Conservation (phyloP, 2,329 filamentous ascomycete genomes). For the Chaetomiaceae sp. region DNA sequence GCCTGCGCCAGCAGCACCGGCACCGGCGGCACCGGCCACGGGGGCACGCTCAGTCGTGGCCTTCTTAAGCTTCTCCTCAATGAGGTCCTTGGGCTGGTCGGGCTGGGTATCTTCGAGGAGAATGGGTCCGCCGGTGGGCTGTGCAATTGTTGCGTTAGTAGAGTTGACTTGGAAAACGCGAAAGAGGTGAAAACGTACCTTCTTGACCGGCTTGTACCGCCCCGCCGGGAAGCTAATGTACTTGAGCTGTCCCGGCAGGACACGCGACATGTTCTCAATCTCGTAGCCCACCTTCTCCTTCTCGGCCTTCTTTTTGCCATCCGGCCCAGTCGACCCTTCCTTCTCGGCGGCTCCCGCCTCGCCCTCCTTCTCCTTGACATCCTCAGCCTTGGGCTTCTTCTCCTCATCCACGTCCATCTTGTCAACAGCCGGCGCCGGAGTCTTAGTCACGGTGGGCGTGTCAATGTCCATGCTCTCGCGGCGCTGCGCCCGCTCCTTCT, state of each 20-base stretch:
- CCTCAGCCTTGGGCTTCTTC: slow-evolving; percentile 46
- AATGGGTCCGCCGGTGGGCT: slow-evolving; percentile 91
- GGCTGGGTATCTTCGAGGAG: slow-evolving; percentile 83
- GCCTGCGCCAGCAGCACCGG: too few species aligned
- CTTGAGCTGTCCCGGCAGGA: slow-evolving; percentile 88
- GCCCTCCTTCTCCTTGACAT: slow-evolving; percentile 56
- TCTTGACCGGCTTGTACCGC: slow-evolving; percentile 84
- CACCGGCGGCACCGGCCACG: slow-evolving; percentile 38
- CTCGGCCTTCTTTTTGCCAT: slow-evolving; percentile 82
- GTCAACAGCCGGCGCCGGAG: slow-evolving; percentile 48
- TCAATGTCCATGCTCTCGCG: slow-evolving; percentile 96
- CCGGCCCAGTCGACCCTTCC: slow-evolving; percentile 48
- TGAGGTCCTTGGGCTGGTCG: slow-evolving; percentile 69
- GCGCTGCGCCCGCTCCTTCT: slow-evolving; percentile 85
- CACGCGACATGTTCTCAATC: slow-evolving; percentile 93
- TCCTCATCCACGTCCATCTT: slow-evolving; percentile 86
- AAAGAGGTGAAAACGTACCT: slow-evolving; percentile 52
- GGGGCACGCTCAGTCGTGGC: slow-evolving; percentile 59
- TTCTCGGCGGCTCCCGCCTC: slow-evolving; percentile 53
- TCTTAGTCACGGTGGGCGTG: slow-evolving; percentile 68
- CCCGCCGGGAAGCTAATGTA: slow-evolving; percentile 89
- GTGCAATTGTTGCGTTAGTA: slow-evolving; percentile 44
- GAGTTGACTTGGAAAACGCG: not conserved
- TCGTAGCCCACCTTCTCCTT: slow-evolving; percentile 97
- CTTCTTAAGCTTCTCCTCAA: slow-evolving; percentile 93